These are phyloP conservation scores for Nepenthes mirabilis DNA, from an alignment of 148 eudicot species.

Conservation along the genomic window DNA sequence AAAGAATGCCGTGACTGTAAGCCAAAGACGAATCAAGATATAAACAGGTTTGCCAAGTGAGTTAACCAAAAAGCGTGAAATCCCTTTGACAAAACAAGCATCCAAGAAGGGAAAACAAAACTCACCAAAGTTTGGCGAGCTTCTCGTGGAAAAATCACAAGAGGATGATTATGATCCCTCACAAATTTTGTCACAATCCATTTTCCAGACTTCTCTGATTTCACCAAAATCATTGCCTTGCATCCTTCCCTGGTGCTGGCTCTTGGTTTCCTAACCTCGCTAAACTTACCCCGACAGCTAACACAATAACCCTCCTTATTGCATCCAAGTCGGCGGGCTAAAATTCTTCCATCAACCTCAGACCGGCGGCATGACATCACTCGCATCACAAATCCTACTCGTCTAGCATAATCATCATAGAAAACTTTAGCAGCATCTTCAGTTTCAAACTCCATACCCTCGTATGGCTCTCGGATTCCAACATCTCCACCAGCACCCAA, in stretches of 20 bases:
- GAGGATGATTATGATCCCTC: slow-evolving; percentile 25
- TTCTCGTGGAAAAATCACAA: slow-evolving; percentile 16
- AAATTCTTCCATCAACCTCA: slow-evolving; percentile 21
- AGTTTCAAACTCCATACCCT: slow-evolving; percentile 23
- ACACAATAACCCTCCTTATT: slow-evolving; percentile 27
- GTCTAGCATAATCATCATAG: slow-evolving; percentile 20
- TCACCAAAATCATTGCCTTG: slow-evolving; percentile 21
- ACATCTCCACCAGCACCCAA: slow-evolving; percentile 1
- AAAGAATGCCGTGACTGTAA: too few relatives aligned
- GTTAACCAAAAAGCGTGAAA: too few relatives aligned
- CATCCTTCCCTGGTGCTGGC: slow-evolving; percentile 20
- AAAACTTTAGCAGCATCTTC: slow-evolving; percentile 27
- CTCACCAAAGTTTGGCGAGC: slow-evolving; percentile 16
- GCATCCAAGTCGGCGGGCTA: slow-evolving; percentile 22
- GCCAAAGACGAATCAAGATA: too few relatives aligned
- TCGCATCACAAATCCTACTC: slow-evolving; percentile 20
- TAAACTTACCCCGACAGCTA: slow-evolving; percentile 10
- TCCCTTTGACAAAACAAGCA: too few relatives aligned
- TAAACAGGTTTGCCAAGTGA: too few relatives aligned
- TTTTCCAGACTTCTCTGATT: slow-evolving; percentile 16
- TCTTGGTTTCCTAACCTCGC: slow-evolving; percentile 9
- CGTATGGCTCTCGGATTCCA: slow-evolving; percentile 15
- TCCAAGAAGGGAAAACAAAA: too few relatives aligned
- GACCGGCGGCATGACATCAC: slow-evolving; percentile 28
- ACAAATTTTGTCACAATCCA: slow-evolving; percentile 23